A percentile compares a stretch with the other conserved stretches of the same genome.
phyloP scores from a whole-genome alignment of 2,329 filamentous ascomycete genomes.

The Aspergillus tubingensis region DNA sequence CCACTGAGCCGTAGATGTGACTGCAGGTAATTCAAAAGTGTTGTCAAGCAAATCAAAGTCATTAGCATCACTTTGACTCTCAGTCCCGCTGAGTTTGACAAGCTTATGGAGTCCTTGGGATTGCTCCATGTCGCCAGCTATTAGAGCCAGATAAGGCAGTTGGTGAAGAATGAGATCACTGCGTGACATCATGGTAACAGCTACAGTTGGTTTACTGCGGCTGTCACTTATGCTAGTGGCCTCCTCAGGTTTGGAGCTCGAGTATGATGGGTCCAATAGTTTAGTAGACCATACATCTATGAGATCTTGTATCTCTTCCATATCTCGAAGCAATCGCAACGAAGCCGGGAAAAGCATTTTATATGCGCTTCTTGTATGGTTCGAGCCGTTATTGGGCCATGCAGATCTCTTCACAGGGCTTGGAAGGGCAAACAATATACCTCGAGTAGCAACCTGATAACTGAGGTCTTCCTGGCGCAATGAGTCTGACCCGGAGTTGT shows the following conservation, averaged over 20 bases:
- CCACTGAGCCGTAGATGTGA: background rate
- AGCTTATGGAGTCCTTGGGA: constrained; percentile 67
- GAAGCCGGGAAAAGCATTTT: constrained; percentile 93
- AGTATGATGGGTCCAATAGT: constrained; percentile 38
- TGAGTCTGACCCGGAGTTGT: constrained; percentile 55
- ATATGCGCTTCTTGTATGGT: constrained; percentile 60
- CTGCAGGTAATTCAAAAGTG: constrained; percentile 15
- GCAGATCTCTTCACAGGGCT: constrained; percentile 72
- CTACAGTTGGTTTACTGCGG: constrained; percentile 7
- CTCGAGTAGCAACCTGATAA: constrained; percentile 86
- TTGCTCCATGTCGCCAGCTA: constrained; percentile 48
- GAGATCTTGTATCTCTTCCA: constrained; percentile 76
- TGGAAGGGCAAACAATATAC: constrained; percentile 81
- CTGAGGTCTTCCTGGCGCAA: constrained; percentile 91
- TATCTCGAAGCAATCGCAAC: constrained; percentile 77
- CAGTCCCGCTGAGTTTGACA: constrained; percentile 37
- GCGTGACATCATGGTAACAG: constrained; percentile 38
- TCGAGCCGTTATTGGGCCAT: constrained; percentile 39
- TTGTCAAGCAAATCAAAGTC: background rate
- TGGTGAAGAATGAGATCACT: constrained; percentile 67
- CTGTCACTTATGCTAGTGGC: background rate
- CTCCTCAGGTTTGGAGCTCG: background rate
- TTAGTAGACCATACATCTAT: constrained; percentile 51
- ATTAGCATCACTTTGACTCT: background rate
- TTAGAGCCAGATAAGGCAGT: constrained; percentile 78